Evolutionary conservation across 345 rosid genomes (phyloP).

Genomic region (Euclidium syriacum): DNA sequence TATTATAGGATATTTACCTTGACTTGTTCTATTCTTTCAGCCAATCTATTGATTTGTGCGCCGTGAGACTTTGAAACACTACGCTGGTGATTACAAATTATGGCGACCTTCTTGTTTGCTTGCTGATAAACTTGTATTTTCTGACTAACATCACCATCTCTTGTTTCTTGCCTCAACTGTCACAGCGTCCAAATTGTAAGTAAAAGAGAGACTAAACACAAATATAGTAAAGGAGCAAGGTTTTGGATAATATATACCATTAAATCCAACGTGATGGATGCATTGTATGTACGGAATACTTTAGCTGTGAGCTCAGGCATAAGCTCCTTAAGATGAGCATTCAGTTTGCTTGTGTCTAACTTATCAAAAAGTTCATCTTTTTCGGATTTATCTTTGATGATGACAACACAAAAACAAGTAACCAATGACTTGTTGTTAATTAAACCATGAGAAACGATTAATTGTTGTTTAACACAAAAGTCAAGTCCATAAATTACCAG

Average conservation of each 20-base stretch:
- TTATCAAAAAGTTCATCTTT: conserved; percentile 70
- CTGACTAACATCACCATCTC: conserved; percentile 68
- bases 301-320: conserved; percentile 96
- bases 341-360: conserved; percentile 79
- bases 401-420: neutral
- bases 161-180: conserved; percentile 75
- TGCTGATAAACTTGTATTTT: conserved; percentile 62
- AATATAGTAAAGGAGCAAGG: neutral
- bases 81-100: conserved; percentile 95
- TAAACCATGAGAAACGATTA: neutral
- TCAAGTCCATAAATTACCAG: conserved; percentile 38
- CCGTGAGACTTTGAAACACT: conserved; percentile 66
- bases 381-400: conserved; percentile 50
- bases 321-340: conserved; percentile 85
- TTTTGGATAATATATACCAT: conserved; percentile 53
- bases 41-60: conserved; percentile 17
- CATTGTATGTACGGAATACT: conserved; percentile 96
- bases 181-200: conserved; percentile 16
- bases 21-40: conserved; percentile 3
- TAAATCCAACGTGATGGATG: conserved; percentile 82
- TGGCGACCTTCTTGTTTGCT: conserved; percentile 96
- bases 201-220: neutral
- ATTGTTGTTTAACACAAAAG: neutral
- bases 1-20: conserved; percentile 28
- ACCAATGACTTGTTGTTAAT: neutral